Base-by-base conservation (phyloP, 164 flowering plant species). In the Vitis riparia region DNA sequence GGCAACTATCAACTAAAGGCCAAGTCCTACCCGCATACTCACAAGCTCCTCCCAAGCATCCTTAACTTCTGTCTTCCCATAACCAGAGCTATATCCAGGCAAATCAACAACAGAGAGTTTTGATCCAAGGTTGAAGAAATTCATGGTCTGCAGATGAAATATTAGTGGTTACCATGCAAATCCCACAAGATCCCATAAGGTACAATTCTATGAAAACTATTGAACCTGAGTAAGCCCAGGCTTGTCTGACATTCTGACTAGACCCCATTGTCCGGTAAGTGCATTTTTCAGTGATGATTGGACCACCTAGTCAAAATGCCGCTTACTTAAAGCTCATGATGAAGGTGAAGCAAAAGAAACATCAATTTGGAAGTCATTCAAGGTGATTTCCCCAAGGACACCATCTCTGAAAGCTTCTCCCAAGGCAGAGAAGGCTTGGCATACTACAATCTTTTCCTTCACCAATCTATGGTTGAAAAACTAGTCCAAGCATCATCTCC, bases 81-180 rank as follows among this genome's bases (percentile, higher is more conserved):
- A 95, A 44, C 98, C 99, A 85, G 93, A 95, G 52, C 99, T 98
- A 85, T 95, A 95, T 63, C 99, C 99, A 71, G 98, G 99, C 80
- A 95, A 85, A 86, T 95, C 99, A 61, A 95, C 99, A 71, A 93
- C 77, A 77, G 75, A 75, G 52, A 87, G 88, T 83, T 93, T 95
- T 71, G 89, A 51, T 63, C 88, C 97, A 64, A 95, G 92, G n/a
- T 91, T 80, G 84, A 95, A 95, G 80, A 93, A 95, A 75, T 95
- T 93, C 67, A 95, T 95, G 23, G 94, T 90, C 99, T 95, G 86
- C 83, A 83, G 68, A 71, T 71, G 55, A 68, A 69, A 59, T 59
- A 23, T 23, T 58, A 67, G 27, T 67, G 15, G 71, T 60, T 68
- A 76, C 32, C 27, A 15, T 16, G 15, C 17, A 66, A 8, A 16